A percentile compares a stretch with the other conserved stretches of the same genome.
phyloP scores from a whole-genome alignment of 768 basidiomycete species.

The Calocera viscosa region DNA sequence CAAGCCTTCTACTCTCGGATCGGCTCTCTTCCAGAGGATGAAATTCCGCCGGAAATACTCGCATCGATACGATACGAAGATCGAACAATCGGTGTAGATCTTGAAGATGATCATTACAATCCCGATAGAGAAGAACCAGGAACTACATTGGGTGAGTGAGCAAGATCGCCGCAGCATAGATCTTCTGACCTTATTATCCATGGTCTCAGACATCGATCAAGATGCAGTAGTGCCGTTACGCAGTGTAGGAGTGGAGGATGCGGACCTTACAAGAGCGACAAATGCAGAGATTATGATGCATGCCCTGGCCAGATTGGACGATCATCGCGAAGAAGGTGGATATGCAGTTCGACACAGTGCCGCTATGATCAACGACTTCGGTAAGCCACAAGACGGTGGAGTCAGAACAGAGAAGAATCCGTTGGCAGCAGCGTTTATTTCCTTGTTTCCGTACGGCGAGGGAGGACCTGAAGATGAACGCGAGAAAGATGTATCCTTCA shows the following conservation, averaged over 20 bases:
- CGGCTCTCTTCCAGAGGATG: conserved; percentile 24
- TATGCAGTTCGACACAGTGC: conserved; percentile 23
- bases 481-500: conserved; percentile 3
- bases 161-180: no score
- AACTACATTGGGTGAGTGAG: no score
- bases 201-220: conserved; percentile 6
- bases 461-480: conserved; percentile 26
- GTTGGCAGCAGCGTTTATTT: conserved; percentile 20
- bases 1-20: conserved; percentile 11
- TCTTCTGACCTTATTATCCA: no score
- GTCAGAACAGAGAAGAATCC: conserved; percentile 1
- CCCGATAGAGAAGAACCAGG: conserved; percentile 15
- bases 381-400: conserved; percentile 20
- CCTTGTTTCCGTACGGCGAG: conserved; percentile 29
- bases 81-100: conserved; percentile 15
- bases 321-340: conserved; percentile 16
- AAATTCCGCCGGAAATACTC: conserved; percentile 26
- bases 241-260: conserved; percentile 22
- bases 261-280: conserved; percentile 21
- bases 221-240: not conserved
- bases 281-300: conserved; percentile 22
- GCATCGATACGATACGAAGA: conserved; percentile 16
- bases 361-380: conserved; percentile 20
- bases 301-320: conserved; percentile 23
- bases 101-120: conserved; percentile 28